phyloP scores from a whole-genome alignment of 441 rosid genomes.

The Metrosideros polymorpha region DNA sequence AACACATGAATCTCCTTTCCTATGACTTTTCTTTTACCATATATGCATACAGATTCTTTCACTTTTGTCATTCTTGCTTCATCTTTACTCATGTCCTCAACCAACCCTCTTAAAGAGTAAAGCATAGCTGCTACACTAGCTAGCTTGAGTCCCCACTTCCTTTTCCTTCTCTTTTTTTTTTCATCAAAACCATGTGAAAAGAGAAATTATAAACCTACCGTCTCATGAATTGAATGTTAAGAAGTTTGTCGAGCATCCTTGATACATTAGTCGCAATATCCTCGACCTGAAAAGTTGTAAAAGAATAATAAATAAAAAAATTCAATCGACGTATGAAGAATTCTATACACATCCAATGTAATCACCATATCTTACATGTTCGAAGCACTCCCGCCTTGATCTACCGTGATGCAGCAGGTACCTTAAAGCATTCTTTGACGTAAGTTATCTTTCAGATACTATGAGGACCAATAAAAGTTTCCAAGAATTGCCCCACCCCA shows the following conservation, averaged over 20 bases:
- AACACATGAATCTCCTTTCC: neutral
- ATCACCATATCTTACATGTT: neutral
- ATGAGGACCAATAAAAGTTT: neutral
- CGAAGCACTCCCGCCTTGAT: neutral
- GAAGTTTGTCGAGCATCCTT: neutral
- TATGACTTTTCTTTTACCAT: neutral
- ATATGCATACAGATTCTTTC: neutral
- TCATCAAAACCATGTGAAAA: neutral
- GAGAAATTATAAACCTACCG: neutral
- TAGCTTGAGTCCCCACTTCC: neutral
- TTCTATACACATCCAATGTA: accelerated
- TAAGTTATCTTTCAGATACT: neutral
- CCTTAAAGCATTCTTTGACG: neutral
- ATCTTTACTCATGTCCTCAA: constrained; percentile 20
- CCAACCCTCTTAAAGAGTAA: constrained; percentile 1
- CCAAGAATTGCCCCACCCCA: neutral
- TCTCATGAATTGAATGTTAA: neutral
- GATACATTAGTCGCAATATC: neutral
- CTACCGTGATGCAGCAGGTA: neutral
- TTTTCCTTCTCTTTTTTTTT: neutral
- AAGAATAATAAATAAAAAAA: too few relatives aligned
- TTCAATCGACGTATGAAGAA: neutral
- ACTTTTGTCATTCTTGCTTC: constrained; percentile 1
- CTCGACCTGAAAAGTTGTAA: neutral
- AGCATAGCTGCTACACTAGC: neutral